phyloP scores from a whole-genome alignment of 495 filamentous ascomycete species.

The Cudoniella acicularis region DNA sequence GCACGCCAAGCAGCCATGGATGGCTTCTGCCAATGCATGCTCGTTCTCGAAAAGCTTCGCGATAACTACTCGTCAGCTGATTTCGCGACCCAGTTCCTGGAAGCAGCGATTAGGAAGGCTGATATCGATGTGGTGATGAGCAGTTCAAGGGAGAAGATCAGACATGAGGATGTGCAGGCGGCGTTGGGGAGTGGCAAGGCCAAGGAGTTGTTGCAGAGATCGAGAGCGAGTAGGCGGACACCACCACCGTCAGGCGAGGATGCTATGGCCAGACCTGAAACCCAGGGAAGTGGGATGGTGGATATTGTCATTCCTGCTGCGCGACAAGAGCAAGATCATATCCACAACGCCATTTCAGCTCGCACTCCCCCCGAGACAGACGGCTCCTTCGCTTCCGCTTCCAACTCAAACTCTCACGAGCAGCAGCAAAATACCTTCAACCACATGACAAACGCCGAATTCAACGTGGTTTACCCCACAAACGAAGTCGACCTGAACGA shows the following conservation, averaged over 20 bases:
- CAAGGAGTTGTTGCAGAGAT: conserved; percentile 1
- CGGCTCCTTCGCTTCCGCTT: background rate
- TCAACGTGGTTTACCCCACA: background rate
- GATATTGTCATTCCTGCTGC: conserved; percentile 4
- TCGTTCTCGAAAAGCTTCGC: conserved; percentile 72
- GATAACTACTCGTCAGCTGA: conserved; percentile 86
- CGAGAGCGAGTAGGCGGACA: conserved; percentile 2
- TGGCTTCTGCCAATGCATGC: conserved; percentile 83
- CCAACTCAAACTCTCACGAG: too few relatives aligned
- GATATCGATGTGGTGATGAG: conserved; percentile 47
- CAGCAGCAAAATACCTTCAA: background rate
- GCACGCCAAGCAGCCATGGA: conserved; percentile 64
- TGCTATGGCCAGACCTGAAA: background rate
- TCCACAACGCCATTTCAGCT: conserved; percentile 5
- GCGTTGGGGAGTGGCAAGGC: conserved; percentile 2
- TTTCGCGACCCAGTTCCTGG: conserved; percentile 79
- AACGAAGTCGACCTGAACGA: conserved; percentile 18
- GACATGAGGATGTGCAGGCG: conserved; percentile 2
- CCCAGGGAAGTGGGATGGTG: conserved; percentile 1
- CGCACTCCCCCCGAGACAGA: conserved; percentile 15
- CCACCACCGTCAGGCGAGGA: conserved; percentile 6
- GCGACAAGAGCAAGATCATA: background rate
- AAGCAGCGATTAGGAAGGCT: conserved; percentile 78
- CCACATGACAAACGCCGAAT: background rate
- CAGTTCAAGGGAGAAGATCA: background rate